Evolutionary conservation across 345 rosid genomes (phyloP), one percentile per base, ranked within the genome.

Genomic region (Eucalyptus albens): DNA sequence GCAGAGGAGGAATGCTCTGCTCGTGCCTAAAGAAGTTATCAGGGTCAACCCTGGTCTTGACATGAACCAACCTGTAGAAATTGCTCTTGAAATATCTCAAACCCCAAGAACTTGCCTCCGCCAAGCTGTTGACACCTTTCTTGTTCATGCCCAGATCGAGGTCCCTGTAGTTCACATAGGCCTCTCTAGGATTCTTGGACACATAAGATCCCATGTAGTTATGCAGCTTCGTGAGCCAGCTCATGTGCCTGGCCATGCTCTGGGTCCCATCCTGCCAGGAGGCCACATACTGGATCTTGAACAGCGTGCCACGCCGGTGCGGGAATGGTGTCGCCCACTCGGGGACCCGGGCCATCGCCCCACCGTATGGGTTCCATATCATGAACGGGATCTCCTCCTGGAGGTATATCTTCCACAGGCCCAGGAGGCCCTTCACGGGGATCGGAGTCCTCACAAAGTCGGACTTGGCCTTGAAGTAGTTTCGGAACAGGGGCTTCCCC

Each of bases 321-420:
- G 95, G 94, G 90, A 93, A 94, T 0, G 94, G 94, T 60, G 88
- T 60, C 44, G 90, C 88, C 12, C 88, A 92, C 62, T 92, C 94
- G 12, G 92, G 88, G 53, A 94, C 91, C 67, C 85, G 89, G 31
- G 91, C 88, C 92, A 90, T 90, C 44, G 89, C 93, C 65, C 99
- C 99, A 6, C 99, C 98, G 12, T 93, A 97, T 1, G 99, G 98
- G 55, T 88, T 95, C 97, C 95, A 96, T 86, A 94, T 93, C 94
- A 93, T 94, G 85, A 94, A 55, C 3, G 99, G 96, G 9, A 26
- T 33, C 3, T 95, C 97, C 59, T 95, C 97, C 87, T 94, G 65
- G 3, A 93, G 11, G 11, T 94, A 14, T 53, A 92, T 95, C 87
- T 91, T 81, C 93, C 96, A 96, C 4, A 96, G 89, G 81, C 95